Evolutionary conservation across 2,329 filamentous ascomycete species (phyloP), one percentile per base, ranked within the genome.

Genomic region (Trichophyton schoenleinii): DNA sequence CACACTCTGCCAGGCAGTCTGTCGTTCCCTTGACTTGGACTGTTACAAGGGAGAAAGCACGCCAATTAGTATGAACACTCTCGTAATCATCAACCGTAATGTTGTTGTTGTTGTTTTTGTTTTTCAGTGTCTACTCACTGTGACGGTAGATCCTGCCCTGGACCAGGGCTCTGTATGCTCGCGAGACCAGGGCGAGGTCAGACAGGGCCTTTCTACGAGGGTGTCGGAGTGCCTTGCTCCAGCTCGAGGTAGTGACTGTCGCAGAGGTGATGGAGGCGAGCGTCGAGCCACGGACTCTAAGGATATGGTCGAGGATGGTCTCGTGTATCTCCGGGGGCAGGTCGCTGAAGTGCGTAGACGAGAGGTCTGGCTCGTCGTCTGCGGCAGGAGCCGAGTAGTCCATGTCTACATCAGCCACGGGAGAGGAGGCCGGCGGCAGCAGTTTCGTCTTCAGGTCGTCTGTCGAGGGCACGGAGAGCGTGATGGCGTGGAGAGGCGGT

Each of bases 141-240:
- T 89, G 87, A 48, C 87, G 80, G 73, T 88, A 91, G 1, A 91
- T 80, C 42, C 87, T 80, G 68, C 87, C 81, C 70, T 90, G 87
- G 20, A 91, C 83, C 61, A 89, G 69, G 41, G 78, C 74, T 57
- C 85, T 81, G 87, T 87, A 90, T n/a, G 80, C 73, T 3, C 72
- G 77, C 15, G 71, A 77, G 25, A 77, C 83, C 59, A 87, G 73
- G 2, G 87, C 82, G 62, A 89, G 71, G 64, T 86, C 80, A 0
- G 86, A 87, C 41, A 89, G 75, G 63, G 86, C 84, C 64, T 83
- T 85, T 63, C 86, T 77, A 61, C 86, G 79, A 3, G 85, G 86
- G 72, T 88, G 85, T 60, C 86, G 81, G 42, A 58, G 59, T 52
- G 44, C 62, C 48, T 60, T 60, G 42, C 34, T 63, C 62, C 57